Conservation (phyloP, 805 yeast genomes). For the Cyberlindnera petersonii region DNA sequence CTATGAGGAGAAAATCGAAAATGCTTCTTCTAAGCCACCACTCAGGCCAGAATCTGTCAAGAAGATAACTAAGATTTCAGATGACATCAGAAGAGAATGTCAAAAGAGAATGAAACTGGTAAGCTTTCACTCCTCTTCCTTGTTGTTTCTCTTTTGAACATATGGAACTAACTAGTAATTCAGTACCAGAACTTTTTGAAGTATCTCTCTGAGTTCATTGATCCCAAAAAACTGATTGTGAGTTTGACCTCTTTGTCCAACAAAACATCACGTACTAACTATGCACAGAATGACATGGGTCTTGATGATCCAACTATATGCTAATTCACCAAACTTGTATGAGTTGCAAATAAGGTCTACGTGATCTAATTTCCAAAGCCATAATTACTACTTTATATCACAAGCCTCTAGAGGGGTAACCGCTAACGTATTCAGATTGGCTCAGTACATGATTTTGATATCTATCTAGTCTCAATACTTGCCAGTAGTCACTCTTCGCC, state of each 20-base stretch:
- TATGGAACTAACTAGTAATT: neutral
- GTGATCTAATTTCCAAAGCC: too few species aligned
- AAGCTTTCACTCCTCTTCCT: neutral
- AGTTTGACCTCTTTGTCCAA: conserved; percentile 3
- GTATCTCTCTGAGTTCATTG: conserved; percentile 20
- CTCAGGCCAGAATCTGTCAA: conserved; percentile 12
- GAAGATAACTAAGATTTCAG: conserved; percentile 1
- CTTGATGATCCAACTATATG: conserved; percentile 15
- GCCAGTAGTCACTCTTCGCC: too few species aligned
- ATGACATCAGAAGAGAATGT: conserved; percentile 13
- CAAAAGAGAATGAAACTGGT: conserved; percentile 18
- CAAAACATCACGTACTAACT: neutral
- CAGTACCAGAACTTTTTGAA: conserved; percentile 18
- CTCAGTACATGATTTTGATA: too few species aligned
- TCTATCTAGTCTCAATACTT: too few species aligned
- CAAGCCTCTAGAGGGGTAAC: too few species aligned
- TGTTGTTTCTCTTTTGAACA: neutral
- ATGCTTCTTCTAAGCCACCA: conserved; percentile 3
- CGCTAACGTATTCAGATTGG: too few species aligned
- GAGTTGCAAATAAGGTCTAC: too few species aligned
- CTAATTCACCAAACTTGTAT: neutral
- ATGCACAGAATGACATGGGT: conserved; percentile 16
- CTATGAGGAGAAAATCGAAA: conserved; percentile 6
- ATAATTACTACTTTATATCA: too few species aligned
- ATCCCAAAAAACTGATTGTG: conserved; percentile 17